These are phyloP conservation scores for Cicer yamashitae DNA, from an alignment of 306 rosid species.

Conservation along the genomic window DNA sequence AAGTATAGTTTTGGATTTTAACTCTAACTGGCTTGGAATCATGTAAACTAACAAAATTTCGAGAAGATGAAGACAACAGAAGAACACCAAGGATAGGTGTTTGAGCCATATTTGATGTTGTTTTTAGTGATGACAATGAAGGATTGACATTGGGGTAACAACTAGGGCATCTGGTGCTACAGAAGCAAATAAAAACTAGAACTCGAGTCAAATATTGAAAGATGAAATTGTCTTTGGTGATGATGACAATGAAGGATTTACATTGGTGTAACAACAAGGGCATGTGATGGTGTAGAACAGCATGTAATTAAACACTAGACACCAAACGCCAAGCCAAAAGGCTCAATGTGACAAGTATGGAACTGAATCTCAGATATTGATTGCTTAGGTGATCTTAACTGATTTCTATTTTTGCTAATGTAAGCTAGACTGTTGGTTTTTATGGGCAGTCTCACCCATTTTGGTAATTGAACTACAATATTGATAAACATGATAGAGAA, in stretches of 20 bases:
- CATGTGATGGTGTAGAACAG: neutral
- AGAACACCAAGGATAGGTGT: conserved; percentile 3
- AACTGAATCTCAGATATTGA: neutral
- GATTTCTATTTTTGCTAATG: conserved; percentile 22
- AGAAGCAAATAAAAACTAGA: conserved; percentile 1
- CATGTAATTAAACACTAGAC: neutral
- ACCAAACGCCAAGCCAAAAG: neutral
- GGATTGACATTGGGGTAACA: conserved; percentile 9
- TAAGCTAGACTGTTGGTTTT: neutral
- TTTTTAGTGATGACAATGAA: conserved; percentile 3
- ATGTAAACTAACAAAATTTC: conserved; percentile 1
- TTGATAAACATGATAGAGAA: neutral
- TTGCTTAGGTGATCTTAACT: neutral
- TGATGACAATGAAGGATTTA: neutral
- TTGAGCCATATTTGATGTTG: neutral
- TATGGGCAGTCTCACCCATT: neutral
- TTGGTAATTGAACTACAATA: neutral
- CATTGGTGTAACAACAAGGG: conserved; percentile 2
- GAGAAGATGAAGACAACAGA: conserved; percentile 3
- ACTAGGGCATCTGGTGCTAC: neutral
- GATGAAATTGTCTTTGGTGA: conserved; percentile 2
- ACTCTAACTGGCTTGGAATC: neutral
- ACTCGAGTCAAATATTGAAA: neutral
- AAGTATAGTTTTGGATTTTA: conserved; percentile 3
- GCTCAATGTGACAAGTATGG: neutral